phyloP scores from a whole-genome alignment of 148 eudicot genomes.

The Polygonum maritimum region DNA sequence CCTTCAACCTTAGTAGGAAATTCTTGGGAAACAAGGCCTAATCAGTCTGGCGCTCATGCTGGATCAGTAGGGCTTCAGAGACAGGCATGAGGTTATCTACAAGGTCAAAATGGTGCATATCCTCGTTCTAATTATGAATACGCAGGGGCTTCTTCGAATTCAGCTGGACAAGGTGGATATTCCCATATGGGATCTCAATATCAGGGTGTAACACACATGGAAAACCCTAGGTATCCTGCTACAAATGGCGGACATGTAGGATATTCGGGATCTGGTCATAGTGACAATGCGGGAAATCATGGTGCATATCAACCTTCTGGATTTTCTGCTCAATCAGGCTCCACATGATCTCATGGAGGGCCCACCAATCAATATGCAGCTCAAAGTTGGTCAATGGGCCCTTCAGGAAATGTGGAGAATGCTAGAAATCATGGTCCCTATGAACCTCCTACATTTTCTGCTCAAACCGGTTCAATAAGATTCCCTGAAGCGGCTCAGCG shows the following conservation, averaged over 20 bases:
- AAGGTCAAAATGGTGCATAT: neutral
- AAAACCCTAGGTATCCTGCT: neutral
- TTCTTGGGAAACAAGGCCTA: neutral
- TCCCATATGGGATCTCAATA: neutral
- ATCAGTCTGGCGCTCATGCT: neutral
- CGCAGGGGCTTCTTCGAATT: neutral
- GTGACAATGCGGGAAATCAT: neutral
- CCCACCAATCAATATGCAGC: no score
- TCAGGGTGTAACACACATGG: neutral
- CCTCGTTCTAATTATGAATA: neutral
- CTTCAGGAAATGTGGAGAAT: neutral
- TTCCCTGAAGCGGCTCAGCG: neutral
- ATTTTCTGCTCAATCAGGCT: no score
- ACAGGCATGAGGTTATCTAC: neutral
- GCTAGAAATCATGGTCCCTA: neutral
- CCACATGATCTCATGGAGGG: no score
- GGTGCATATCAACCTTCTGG: neutral
- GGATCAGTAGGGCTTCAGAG: constrained; percentile 1
- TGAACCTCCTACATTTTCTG: neutral
- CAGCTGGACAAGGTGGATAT: neutral
- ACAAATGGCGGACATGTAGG: neutral
- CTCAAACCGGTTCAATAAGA: neutral
- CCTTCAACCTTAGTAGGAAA: neutral
- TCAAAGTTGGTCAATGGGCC: neutral
- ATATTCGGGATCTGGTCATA: neutral